A percentile compares a stretch with the other conserved stretches of the same genome.
phyloP scores from a whole-genome alignment of 495 filamentous ascomycete species.

The Terfezia claveryi region DNA sequence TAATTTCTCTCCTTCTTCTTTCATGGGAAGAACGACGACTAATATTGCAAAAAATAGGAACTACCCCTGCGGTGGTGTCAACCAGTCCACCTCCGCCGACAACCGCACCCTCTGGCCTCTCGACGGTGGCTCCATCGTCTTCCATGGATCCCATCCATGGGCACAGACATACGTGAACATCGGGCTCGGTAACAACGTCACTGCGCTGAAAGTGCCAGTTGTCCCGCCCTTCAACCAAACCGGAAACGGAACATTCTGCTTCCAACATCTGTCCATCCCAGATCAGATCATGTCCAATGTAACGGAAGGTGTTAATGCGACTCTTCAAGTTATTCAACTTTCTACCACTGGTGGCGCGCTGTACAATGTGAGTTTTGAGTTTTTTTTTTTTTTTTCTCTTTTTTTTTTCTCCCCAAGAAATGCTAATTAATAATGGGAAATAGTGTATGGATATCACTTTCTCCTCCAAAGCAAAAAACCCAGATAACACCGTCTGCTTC shows the following conservation, averaged over 20 bases:
- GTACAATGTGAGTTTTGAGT: conserved; percentile 40
- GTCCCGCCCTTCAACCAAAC: conserved; percentile 35
- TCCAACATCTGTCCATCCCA: conserved; percentile 28
- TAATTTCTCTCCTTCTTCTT: conserved; percentile 5
- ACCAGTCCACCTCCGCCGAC: conserved; percentile 21
- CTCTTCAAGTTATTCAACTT: conserved; percentile 36
- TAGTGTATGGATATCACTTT: conserved; percentile 45
- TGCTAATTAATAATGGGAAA: background rate
- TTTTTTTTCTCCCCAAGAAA: background rate
- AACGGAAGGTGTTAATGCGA: conserved; percentile 30
- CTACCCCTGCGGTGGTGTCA: conserved; percentile 31
- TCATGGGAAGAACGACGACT: background rate
- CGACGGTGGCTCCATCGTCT: conserved; percentile 29
- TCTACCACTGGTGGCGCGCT: conserved; percentile 27
- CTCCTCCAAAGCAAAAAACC: conserved; percentile 22
- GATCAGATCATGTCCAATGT: conserved; percentile 17
- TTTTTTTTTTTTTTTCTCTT: no score
- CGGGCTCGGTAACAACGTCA: conserved; percentile 33
- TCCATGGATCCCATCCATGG: conserved; percentile 32
- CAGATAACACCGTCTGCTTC: conserved; percentile 25
- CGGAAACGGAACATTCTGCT: conserved; percentile 37
- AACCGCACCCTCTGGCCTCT: conserved; percentile 43
- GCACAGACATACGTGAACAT: conserved; percentile 41
- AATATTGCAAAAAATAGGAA: background rate
- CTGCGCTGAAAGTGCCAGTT: conserved; percentile 38